These are phyloP conservation scores for Neonectria ditissima DNA, from an alignment of 2,329 filamentous ascomycete species.

Conservation along the genomic window DNA sequence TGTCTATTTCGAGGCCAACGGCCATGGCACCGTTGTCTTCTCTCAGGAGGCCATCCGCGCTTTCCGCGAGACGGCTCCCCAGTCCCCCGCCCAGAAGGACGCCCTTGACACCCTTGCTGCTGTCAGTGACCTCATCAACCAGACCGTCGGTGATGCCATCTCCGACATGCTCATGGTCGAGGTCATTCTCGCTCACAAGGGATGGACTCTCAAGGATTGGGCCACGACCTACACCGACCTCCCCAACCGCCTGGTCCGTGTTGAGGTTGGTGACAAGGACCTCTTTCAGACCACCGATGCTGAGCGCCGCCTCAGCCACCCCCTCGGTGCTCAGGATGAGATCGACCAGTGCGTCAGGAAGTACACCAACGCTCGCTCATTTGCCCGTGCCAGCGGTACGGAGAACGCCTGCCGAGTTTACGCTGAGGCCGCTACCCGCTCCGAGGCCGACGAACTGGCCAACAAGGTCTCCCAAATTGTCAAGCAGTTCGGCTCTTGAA, in stretches of 20 bases:
- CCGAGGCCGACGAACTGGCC: conserved; percentile 91
- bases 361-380: conserved; percentile 89
- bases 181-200: conserved; percentile 94
- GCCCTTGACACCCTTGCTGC: conserved; percentile 87
- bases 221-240: conserved; percentile 92
- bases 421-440: conserved; percentile 89
- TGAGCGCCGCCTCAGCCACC: conserved; percentile 86
- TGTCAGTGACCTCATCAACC: conserved; percentile 93
- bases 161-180: conserved; percentile 97
- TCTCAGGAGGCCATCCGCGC: conserved; percentile 83
- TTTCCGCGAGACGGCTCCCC: conserved; percentile 83
- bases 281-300: conserved; percentile 93
- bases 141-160: conserved; percentile 95
- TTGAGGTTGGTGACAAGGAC: conserved; percentile 88
- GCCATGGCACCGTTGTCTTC: conserved; percentile 96
- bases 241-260: conserved; percentile 93
- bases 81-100: conserved; percentile 91
- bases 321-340: conserved; percentile 81
- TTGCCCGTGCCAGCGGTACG: conserved; percentile 92
- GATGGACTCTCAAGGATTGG: conserved; percentile 92
- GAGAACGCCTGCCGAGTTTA: conserved; percentile 98
- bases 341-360: conserved; percentile 92
- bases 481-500: conserved; percentile 63
- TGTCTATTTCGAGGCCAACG: conserved; percentile 98
- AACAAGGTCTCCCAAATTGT: conserved; percentile 84